A percentile compares a stretch with the other conserved stretches of the same genome.
phyloP scores from a whole-genome alignment of 140 eudicot genomes.

The Artemisia princeps region DNA sequence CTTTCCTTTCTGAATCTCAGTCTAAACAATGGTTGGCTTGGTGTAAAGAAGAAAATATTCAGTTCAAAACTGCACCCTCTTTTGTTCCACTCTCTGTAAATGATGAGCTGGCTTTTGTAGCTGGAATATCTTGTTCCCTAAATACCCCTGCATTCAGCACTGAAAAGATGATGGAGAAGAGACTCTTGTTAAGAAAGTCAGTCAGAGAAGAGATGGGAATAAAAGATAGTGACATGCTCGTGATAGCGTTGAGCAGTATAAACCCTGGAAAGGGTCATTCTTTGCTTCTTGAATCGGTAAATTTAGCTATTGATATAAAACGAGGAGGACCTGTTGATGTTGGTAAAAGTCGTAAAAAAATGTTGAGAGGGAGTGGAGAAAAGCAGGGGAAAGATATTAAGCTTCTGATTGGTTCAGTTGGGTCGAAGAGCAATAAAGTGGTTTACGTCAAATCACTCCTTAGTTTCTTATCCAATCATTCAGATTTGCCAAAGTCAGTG shows the following conservation, averaged over 20 bases:
- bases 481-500: constrained; percentile 58
- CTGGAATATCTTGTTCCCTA: constrained; percentile 75
- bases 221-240: constrained; percentile 78
- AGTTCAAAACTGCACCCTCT: constrained; percentile 46
- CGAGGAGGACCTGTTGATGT: constrained; percentile 30
- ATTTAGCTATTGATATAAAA: constrained; percentile 30
- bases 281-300: constrained; percentile 70
- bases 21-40: constrained; percentile 87
- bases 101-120: constrained; percentile 88
- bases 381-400: constrained; percentile 39
- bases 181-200: constrained; percentile 42
- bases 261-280: constrained; percentile 91
- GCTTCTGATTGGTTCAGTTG: constrained; percentile 89
- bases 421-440: constrained; percentile 90
- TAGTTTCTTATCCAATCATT: constrained; percentile 43
- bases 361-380: constrained; percentile 33
- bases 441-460: constrained; percentile 69
- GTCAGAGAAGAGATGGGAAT: constrained; percentile 87
- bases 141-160: constrained; percentile 75
- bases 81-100: constrained; percentile 80
- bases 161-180: constrained; percentile 67
- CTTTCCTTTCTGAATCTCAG: constrained; percentile 75
- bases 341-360: constrained; percentile 35
- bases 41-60: constrained; percentile 81
- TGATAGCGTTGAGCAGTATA: constrained; percentile 85